Evolutionary conservation across 257 asterid genomes (phyloP).

Genomic region (Capsicum pubescens): DNA sequence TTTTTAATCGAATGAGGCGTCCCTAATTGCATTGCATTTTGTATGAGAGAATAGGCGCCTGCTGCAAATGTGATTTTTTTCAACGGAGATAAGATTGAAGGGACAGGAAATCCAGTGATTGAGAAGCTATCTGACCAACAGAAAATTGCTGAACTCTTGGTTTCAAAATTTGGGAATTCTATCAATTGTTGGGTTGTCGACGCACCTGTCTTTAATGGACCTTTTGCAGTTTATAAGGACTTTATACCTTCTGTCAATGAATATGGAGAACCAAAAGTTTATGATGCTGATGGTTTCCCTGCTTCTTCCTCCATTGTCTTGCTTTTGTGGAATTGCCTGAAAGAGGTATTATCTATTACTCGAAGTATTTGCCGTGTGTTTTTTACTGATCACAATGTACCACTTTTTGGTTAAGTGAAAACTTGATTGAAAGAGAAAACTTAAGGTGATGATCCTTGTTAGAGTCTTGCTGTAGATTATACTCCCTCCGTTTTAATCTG

Average conservation of each 20-base stretch:
- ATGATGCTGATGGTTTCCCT: conserved; percentile 80
- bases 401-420: not conserved
- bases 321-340: conserved; percentile 72
- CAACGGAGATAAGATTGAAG: conserved; percentile 82
- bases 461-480: not conserved
- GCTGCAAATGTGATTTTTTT: conserved; percentile 87
- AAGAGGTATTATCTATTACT: conserved; percentile 53
- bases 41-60: conserved; percentile 62
- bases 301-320: conserved; percentile 73
- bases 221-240: conserved; percentile 90
- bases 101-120: conserved; percentile 78
- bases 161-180: conserved; percentile 80
- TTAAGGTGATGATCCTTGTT: not conserved
- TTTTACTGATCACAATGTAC: not conserved
- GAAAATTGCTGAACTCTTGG: conserved; percentile 72
- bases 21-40: not conserved
- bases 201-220: conserved; percentile 78
- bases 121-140: conserved; percentile 83
- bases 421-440: conserved; percentile 19
- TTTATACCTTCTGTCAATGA: conserved; percentile 76
- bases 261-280: conserved; percentile 78
- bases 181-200: conserved; percentile 90
- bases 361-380: not conserved
- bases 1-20: not conserved
- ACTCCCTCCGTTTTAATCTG: too few species aligned